These are phyloP conservation scores for Capsicum pubescens DNA, from an alignment of 257 asterid genomes.

Conservation along the genomic window DNA sequence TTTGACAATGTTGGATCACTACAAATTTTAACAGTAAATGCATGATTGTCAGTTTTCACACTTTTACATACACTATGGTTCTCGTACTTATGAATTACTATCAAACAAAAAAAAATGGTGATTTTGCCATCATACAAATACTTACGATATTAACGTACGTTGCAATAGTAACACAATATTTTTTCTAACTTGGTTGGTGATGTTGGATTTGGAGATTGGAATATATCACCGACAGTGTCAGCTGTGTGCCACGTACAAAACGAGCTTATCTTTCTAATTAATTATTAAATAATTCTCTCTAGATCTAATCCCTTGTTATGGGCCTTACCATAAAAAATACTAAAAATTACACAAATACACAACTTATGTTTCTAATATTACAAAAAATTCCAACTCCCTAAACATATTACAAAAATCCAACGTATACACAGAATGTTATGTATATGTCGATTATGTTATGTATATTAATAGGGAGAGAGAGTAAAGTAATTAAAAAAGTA, in stretches of 20 bases:
- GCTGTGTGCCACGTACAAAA: not conserved
- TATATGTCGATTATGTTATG: too few species aligned
- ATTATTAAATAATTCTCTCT: not conserved
- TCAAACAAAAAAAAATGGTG: not conserved
- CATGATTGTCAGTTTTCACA: not conserved
- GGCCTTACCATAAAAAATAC: not conserved
- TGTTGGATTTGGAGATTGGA: not conserved
- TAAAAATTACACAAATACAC: too few species aligned
- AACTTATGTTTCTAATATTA: too few species aligned
- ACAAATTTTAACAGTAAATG: not conserved
- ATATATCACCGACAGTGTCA: conserved; percentile 4
- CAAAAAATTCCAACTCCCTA: too few species aligned
- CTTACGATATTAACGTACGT: not conserved
- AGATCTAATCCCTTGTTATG: conserved; percentile 1
- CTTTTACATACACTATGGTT: not conserved
- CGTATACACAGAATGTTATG: too few species aligned
- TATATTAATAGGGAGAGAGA: too few species aligned
- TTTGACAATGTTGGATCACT: not conserved
- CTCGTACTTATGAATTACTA: not conserved
- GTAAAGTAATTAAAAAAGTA: too few species aligned
- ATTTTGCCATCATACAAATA: not conserved
- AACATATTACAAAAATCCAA: too few species aligned
- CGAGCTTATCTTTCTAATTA: not conserved
- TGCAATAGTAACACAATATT: not conserved
- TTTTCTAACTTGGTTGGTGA: not conserved